Percentiles rank a stretch among this genome's conserved stretches.
These are phyloP conservation scores for Aspergillus bridgeri DNA, from an alignment of 495 filamentous ascomycete genomes.

Conservation along the genomic window DNA sequence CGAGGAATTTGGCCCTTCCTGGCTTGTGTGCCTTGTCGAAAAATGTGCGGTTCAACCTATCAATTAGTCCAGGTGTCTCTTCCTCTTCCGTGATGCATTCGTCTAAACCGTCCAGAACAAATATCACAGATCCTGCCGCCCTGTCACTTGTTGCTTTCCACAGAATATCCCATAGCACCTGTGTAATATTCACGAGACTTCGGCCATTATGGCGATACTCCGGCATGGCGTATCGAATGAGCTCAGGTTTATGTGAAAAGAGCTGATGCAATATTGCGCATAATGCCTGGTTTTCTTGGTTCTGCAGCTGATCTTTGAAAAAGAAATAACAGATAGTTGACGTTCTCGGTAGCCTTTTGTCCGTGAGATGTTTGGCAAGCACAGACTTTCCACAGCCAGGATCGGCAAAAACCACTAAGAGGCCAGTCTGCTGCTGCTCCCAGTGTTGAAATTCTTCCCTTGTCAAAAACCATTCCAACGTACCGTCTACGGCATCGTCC, in stretches of 20 bases:
- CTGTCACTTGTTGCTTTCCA: constrained; percentile 13
- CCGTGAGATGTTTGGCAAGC: constrained; percentile 31
- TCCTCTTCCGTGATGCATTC: constrained; percentile 26
- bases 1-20: constrained; percentile 24
- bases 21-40: neutral
- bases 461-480: constrained; percentile 34
- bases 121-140: constrained; percentile 22
- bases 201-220: constrained; percentile 13
- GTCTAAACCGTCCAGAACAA: constrained; percentile 43
- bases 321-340: constrained; percentile 31
- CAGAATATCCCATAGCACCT: constrained; percentile 29
- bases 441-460: constrained; percentile 23
- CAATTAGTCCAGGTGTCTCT: constrained; percentile 18
- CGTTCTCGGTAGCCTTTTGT: constrained; percentile 17
- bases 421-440: constrained; percentile 13
- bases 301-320: constrained; percentile 30
- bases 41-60: constrained; percentile 4
- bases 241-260: constrained; percentile 16
- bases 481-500: constrained; percentile 23
- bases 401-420: constrained; percentile 38
- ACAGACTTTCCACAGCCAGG: constrained; percentile 44
- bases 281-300: constrained; percentile 23
- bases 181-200: constrained; percentile 12
- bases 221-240: constrained; percentile 22
- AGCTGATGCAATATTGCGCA: constrained; percentile 32